phyloP scores from a whole-genome alignment of 768 basidiomycete species.

The Strobilomyces dryophilus region DNA sequence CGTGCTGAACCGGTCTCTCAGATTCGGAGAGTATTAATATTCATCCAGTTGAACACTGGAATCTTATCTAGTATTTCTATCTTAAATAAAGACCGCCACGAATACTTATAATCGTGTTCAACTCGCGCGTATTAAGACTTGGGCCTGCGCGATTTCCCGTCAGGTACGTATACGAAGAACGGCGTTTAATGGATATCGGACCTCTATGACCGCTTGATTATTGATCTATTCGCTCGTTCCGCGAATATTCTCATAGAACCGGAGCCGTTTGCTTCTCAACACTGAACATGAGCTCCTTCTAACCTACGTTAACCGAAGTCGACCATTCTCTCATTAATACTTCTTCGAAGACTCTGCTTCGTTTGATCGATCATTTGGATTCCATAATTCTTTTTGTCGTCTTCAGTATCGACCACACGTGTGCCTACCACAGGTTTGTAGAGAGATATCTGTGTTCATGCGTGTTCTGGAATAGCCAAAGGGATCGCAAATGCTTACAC shows the following conservation, averaged over 20 bases:
- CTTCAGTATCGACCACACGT: neutral
- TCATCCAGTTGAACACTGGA: neutral
- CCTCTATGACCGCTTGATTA: neutral
- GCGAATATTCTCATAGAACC: neutral
- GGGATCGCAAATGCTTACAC: too few relatives aligned
- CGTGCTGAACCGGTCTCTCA: slow-evolving; percentile 7
- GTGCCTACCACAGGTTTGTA: neutral
- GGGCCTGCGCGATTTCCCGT: neutral
- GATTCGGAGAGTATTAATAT: slow-evolving; percentile 25
- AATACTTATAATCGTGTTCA: neutral
- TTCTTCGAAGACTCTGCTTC: neutral
- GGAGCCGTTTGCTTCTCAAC: neutral
- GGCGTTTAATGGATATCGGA: neutral
- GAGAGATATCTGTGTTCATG: neutral
- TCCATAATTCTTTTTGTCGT: neutral
- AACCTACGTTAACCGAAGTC: too few relatives aligned
- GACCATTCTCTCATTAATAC: too few relatives aligned
- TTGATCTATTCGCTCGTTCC: neutral
- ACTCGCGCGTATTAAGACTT: neutral
- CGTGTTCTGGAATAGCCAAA: neutral
- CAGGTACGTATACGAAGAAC: neutral
- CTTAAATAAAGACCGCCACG: too few relatives aligned
- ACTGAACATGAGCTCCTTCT: too few relatives aligned
- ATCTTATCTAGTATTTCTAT: slow-evolving; percentile 3
- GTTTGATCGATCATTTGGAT: neutral